Conservation (phyloP, 805 yeast species). For the Yarrowia sp. region DNA sequence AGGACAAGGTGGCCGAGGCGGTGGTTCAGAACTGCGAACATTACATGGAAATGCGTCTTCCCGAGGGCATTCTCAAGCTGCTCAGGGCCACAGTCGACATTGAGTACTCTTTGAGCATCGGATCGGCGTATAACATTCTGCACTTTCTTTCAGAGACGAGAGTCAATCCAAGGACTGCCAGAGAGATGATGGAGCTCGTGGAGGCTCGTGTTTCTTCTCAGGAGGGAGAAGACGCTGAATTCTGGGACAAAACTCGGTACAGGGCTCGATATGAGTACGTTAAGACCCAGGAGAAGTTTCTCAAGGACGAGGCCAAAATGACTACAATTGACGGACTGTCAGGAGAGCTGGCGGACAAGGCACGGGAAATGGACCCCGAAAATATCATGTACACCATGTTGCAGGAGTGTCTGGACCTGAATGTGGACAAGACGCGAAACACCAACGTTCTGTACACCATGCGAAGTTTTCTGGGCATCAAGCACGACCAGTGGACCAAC, state of each 20-base stretch:
- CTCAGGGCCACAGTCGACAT: background rate
- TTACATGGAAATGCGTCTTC: slow-evolving; percentile 1
- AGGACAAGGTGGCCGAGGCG: too few relatives aligned
- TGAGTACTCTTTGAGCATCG: background rate
- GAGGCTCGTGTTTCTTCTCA: background rate
- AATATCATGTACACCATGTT: background rate
- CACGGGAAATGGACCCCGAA: background rate
- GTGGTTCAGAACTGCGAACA: background rate
- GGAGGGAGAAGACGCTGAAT: background rate
- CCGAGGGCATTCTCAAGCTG: background rate
- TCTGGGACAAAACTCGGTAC: background rate
- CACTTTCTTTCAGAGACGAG: slow-evolving; percentile 7
- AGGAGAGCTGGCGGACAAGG: slow-evolving; percentile 8
- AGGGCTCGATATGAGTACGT: slow-evolving; percentile 2
- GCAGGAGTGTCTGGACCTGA: slow-evolving; percentile 11
- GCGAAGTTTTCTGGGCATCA: slow-evolving; percentile 9
- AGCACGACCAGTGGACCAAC: background rate
- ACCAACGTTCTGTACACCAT: background rate
- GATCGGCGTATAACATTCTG: background rate
- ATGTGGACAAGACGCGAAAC: background rate
- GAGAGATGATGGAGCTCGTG: background rate
- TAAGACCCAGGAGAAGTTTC: background rate
- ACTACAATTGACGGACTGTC: slow-evolving; percentile 2
- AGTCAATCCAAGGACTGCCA: background rate
- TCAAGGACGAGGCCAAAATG: background rate